Evolutionary conservation across 768 basidiomycete species (phyloP).

Genomic region (Clitopilus passeckerianus): DNA sequence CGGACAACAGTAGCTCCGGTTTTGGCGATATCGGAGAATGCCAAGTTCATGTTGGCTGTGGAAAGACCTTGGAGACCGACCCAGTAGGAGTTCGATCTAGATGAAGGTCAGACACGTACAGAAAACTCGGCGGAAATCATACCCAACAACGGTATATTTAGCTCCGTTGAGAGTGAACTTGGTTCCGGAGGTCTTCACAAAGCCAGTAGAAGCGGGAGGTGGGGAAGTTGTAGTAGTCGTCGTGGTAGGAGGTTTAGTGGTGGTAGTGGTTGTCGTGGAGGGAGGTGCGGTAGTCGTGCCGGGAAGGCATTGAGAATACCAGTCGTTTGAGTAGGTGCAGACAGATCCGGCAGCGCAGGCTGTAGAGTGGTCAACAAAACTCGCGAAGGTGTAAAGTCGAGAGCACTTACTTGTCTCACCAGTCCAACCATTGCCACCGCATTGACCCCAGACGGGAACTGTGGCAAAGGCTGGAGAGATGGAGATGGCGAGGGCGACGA

Average conservation of each 20-base stretch:
- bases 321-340: constrained; percentile 23
- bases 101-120: too few species aligned
- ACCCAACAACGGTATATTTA: constrained; percentile 48
- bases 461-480: constrained; percentile 13
- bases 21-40: constrained; percentile 40
- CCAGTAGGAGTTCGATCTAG: constrained; percentile 41
- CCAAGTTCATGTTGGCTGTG: constrained; percentile 35
- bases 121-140: constrained; percentile 6
- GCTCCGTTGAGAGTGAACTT: constrained; percentile 43
- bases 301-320: constrained; percentile 28
- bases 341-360: too few species aligned
- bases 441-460: constrained; percentile 16
- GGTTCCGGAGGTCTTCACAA: constrained; percentile 44
- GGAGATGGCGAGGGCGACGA: constrained; percentile 14
- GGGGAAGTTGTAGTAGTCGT: constrained; percentile 10
- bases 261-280: background rate
- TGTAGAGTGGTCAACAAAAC: too few species aligned
- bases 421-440: constrained; percentile 22
- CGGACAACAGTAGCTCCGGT: constrained; percentile 43
- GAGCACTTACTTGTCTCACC: constrained; percentile 22
- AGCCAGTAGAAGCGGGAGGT: constrained; percentile 15
- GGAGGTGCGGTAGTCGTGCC: constrained; percentile 1
- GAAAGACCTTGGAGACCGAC: constrained; percentile 38
- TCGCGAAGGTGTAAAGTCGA: too few species aligned
- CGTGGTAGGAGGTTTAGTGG: constrained; percentile 3